Conservation (phyloP, 2,329 filamentous ascomycete species). For the Fonsecaea pedrosoi region DNA sequence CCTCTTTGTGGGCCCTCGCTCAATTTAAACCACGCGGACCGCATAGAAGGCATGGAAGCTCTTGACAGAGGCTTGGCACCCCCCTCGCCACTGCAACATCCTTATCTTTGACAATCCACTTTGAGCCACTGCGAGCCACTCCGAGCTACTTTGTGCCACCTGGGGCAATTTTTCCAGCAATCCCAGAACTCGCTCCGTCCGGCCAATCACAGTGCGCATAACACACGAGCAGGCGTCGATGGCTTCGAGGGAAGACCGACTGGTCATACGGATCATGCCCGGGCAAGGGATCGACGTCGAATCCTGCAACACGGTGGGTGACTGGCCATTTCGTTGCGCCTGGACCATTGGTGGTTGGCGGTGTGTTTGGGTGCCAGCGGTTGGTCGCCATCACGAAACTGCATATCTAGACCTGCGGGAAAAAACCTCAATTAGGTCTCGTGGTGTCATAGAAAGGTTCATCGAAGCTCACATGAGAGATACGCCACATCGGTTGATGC, state of each 20-base stretch:
- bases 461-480: constrained; percentile 5
- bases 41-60: constrained; percentile 25
- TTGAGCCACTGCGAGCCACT: constrained; percentile 3
- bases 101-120: constrained; percentile 21
- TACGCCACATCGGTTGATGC: constrained; percentile 18
- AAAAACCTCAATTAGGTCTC: constrained; percentile 7
- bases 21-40: constrained; percentile 4
- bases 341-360: neutral
- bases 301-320: neutral
- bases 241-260: too few species aligned
- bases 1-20: constrained; percentile 2
- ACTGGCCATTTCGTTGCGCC: neutral
- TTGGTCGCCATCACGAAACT: neutral
- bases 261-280: too few species aligned
- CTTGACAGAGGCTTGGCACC: constrained; percentile 3
- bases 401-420: constrained; percentile 1
- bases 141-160: neutral
- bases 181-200: too few species aligned
- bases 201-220: too few species aligned
- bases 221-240: too few species aligned
- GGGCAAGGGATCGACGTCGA: too few species aligned
- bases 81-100: constrained; percentile 19
- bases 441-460: neutral
- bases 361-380: neutral
- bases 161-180: too few species aligned